Evolutionary conservation across 139 green algal species (phyloP), one percentile per base, ranked within the genome.

Genomic region (Picochlorum sp.): DNA sequence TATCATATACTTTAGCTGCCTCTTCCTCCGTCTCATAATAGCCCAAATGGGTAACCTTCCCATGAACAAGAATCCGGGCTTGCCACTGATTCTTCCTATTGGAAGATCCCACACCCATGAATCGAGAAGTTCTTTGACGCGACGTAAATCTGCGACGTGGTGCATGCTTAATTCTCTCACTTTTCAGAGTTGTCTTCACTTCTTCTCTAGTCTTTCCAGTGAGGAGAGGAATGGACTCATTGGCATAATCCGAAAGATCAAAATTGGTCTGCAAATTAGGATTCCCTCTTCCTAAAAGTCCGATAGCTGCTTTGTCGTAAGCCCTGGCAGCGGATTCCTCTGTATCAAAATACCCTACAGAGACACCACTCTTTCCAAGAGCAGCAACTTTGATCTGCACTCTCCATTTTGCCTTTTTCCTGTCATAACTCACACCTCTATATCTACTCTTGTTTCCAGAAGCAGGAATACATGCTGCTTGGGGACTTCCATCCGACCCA

Each of bases 81-180:
- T 88, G 81, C 81, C 81, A 88, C 73, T 88, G 81, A 59, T 87
- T 85, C 57, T 85, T 85, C 49, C 81, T 64, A 73, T 87, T 85
- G 68, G 64, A 79, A 58, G 59, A 69, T 18, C 81, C 81, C 37
- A 88, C 81, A n/a, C 81, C 81, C 65, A 88, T 80, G 62, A 74
- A 88, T 18, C 57, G 57, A 10, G 47, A 69, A 22, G 81, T 88
- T 70, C 81, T 79, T 37, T 79, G 68, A 37, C 79, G 64, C 52
- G 65, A 65, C 43, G 44, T 79, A 49, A 84, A 73, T 6, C 79
- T 61, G 4, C 79, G 54, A 7, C 75, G 52, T 1, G 78, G 78
- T 40, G 75, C 66, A 51, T 76, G 72, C 35, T 86, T 86, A 43
- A 81, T 75, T 25, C 80, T 71, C 72, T 87, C 80, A 39, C 55